A percentile compares a stretch with the other conserved stretches of the same genome.
Conservation (phyloP, 495 filamentous ascomycete genomes). For the Aspergillus biplanus region DNA sequence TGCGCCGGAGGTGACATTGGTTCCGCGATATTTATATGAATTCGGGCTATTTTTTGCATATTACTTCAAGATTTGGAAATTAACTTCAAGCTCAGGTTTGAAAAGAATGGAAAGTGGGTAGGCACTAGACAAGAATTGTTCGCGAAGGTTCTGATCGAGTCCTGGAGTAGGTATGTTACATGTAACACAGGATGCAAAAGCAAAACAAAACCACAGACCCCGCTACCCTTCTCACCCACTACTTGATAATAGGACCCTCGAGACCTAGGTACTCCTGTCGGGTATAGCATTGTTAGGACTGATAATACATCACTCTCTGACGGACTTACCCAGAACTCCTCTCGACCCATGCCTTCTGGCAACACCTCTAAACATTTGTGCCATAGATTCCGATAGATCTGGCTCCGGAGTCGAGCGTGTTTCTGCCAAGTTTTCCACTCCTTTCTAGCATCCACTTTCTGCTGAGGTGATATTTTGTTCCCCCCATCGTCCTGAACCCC, state of each 20-base stretch:
- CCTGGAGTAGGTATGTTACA: no score
- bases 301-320: neutral
- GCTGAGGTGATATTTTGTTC: conserved; percentile 47
- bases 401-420: conserved; percentile 48
- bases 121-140: no score
- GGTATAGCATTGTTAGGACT: conserved; percentile 6
- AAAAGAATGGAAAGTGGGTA: no score
- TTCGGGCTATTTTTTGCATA: no score
- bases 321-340: conserved; percentile 55
- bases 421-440: conserved; percentile 57
- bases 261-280: conserved; percentile 24
- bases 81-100: no score
- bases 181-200: no score
- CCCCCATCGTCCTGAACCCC: conserved; percentile 33
- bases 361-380: conserved; percentile 49
- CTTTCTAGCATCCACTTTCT: conserved; percentile 49
- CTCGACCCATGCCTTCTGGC: conserved; percentile 47
- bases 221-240: neutral
- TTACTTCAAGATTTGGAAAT: no score
- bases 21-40: no score
- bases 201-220: neutral
- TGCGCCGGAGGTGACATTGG: neutral
- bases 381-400: conserved; percentile 58
- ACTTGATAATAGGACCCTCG: conserved; percentile 13
- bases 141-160: no score